Percentiles rank a stretch among this genome's conserved stretches.
These are phyloP conservation scores for Cucurbita pepo DNA, from an alignment of 306 rosid genomes.

Conservation along the genomic window DNA sequence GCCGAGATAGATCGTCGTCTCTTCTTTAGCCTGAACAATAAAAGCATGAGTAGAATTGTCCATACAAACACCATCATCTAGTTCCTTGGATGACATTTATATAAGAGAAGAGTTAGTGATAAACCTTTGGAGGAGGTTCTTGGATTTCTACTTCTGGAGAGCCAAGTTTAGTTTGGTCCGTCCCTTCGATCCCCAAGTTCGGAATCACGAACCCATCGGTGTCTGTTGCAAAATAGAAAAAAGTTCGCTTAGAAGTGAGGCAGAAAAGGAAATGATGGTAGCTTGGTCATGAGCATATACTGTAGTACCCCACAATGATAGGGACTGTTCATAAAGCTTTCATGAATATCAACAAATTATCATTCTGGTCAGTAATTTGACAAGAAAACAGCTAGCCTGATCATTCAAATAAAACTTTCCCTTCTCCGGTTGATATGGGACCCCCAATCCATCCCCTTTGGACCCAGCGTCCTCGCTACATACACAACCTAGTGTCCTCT, in stretches of 20 bases:
- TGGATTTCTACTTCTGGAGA: constrained; percentile 35
- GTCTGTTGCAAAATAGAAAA: constrained; percentile 27
- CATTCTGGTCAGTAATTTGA: background rate
- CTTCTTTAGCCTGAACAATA: constrained; percentile 37
- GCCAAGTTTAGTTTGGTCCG: constrained; percentile 22
- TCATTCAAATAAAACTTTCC: background rate
- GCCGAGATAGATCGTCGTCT: constrained; percentile 76
- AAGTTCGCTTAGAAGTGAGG: background rate
- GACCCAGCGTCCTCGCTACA: too few species aligned
- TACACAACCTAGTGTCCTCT: too few species aligned
- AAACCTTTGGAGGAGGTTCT: constrained; percentile 53
- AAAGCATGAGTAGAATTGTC: background rate
- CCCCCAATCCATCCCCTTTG: too few species aligned
- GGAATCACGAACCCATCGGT: constrained; percentile 95
- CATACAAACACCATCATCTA: background rate
- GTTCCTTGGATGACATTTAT: background rate
- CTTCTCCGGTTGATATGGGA: too few species aligned
- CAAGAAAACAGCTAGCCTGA: background rate
- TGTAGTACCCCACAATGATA: background rate
- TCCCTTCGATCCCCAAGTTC: constrained; percentile 62
- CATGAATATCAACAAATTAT: background rate
- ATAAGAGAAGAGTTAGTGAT: background rate
- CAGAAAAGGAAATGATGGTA: background rate
- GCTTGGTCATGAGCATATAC: background rate
- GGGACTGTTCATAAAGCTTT: background rate